Evolutionary conservation across 1,284 basidiomycete species (phyloP).

Genomic region (Rhizoctonia solani): DNA sequence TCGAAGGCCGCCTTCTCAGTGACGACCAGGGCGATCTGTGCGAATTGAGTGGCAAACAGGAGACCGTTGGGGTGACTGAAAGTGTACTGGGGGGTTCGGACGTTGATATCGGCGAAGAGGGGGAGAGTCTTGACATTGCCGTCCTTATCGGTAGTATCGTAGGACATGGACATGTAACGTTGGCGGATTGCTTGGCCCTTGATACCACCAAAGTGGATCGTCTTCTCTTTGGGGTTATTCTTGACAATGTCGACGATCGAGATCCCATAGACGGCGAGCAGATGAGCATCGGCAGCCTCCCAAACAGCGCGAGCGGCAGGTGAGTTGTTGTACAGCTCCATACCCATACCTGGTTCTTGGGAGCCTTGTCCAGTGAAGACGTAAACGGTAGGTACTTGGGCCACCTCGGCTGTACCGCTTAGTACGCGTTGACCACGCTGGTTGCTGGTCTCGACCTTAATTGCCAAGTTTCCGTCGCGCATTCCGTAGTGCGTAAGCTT

Average conservation of each 20-base stretch:
- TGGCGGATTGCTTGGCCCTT: slow-evolving; percentile 97
- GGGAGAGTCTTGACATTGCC: slow-evolving; percentile 94
- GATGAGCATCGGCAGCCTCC: slow-evolving; percentile 93
- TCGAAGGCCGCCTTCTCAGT: slow-evolving; percentile 98
- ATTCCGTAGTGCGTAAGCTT: slow-evolving; percentile 90
- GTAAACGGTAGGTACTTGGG: slow-evolving; percentile 90
- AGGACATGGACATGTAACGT: slow-evolving; percentile 99
- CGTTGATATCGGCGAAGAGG: slow-evolving; percentile 90
- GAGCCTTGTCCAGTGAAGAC: slow-evolving; percentile 99
- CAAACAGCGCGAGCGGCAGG: slow-evolving; percentile 94
- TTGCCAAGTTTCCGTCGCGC: slow-evolving; percentile 90
- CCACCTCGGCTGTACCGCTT: slow-evolving; percentile 62
- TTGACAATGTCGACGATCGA: slow-evolving; percentile 98
- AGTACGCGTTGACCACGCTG: slow-evolving; percentile 81
- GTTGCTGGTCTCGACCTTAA: slow-evolving; percentile 90
- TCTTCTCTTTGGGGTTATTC: slow-evolving; percentile 96
- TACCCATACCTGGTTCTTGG: slow-evolving; percentile 98
- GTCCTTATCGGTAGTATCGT: slow-evolving; percentile 94
- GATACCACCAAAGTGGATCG: slow-evolving; percentile 98
- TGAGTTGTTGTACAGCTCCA: slow-evolving; percentile 95
- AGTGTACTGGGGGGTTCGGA: slow-evolving; percentile 92
- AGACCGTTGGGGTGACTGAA: slow-evolving; percentile 96
- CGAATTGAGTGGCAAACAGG: slow-evolving; percentile 97
- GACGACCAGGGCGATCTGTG: slow-evolving; percentile 96
- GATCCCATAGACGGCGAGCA: slow-evolving; percentile 94